Evolutionary conservation across 768 basidiomycete genomes (phyloP).

Genomic region (Xerocomus spinulosus): DNA sequence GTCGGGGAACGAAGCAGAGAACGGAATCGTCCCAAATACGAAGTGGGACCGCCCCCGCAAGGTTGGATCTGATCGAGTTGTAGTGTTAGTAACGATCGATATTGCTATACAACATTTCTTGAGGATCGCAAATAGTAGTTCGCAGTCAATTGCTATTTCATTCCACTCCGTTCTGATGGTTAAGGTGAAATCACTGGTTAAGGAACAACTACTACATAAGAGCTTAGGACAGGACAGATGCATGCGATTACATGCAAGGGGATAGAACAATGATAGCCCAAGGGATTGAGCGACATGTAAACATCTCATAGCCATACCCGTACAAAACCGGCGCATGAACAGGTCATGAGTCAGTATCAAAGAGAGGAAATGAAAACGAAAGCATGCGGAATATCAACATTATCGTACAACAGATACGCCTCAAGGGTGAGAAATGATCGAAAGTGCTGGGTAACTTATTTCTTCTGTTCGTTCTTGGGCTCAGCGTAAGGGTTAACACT

Average conservation of each 20-base stretch:
- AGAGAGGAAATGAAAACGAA: conserved; percentile 27
- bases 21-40: background rate
- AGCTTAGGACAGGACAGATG: conserved; percentile 19
- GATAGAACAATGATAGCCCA: conserved; percentile 12
- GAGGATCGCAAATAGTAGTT: too few relatives aligned
- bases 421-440: conserved; percentile 2
- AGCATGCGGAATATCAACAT: conserved; percentile 27
- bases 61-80: conserved; percentile 42
- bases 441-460: conserved; percentile 26
- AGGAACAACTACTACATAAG: conserved; percentile 21
- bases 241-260: conserved; percentile 11
- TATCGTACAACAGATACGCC: conserved; percentile 29
- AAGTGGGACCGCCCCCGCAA: conserved; percentile 30
- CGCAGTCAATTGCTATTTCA: too few relatives aligned
- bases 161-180: too few relatives aligned
- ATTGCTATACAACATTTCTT: too few relatives aligned
- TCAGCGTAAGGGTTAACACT: conserved; percentile 89
- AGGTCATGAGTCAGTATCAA: conserved; percentile 28
- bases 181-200: conserved; percentile 7
- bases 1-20: conserved; percentile 16
- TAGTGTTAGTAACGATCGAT: too few relatives aligned
- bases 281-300: conserved; percentile 19
- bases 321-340: conserved; percentile 28
- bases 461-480: conserved; percentile 34
- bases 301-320: conserved; percentile 26